Evolutionary conservation across 2,329 filamentous ascomycete genomes (phyloP).

Genomic region (Nigrospora osmanthi): DNA sequence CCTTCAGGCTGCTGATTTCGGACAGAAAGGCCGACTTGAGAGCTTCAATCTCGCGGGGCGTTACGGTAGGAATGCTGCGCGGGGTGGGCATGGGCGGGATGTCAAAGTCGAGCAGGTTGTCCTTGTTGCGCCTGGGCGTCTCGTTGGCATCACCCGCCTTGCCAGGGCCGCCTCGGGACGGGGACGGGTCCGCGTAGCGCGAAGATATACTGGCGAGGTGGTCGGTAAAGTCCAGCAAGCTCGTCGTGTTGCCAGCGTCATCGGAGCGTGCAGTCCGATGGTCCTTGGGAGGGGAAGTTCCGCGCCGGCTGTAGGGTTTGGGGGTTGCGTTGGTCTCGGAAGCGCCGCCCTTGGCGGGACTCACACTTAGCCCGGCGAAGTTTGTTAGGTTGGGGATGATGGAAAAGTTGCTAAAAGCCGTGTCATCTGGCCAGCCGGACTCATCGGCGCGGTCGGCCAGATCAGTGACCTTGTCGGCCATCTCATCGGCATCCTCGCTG

Average conservation of each 20-base stretch:
- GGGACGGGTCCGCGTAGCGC: constrained; percentile 26
- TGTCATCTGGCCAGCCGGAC: constrained; percentile 56
- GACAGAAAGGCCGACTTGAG: constrained; percentile 87
- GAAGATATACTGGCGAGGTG: constrained; percentile 36
- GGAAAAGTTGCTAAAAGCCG: constrained; percentile 77
- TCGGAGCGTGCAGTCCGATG: constrained; percentile 24
- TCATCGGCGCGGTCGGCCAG: constrained; percentile 19
- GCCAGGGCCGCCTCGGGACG: constrained; percentile 39
- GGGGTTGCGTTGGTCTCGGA: constrained; percentile 12
- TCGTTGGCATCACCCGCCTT: constrained; percentile 17
- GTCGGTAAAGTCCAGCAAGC: constrained; percentile 82
- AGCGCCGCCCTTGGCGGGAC: constrained; percentile 44
- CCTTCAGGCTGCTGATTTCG: constrained; percentile 89
- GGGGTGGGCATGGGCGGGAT: constrained; percentile 91
- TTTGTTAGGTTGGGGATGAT: constrained; percentile 82
- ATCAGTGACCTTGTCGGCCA: constrained; percentile 20
- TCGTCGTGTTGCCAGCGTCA: constrained; percentile 57
- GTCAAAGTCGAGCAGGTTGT: constrained; percentile 80
- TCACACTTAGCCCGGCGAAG: constrained; percentile 67
- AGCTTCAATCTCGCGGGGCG: constrained; percentile 84
- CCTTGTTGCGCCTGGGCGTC: constrained; percentile 47
- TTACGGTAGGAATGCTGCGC: constrained; percentile 82
- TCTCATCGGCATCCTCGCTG: constrained; percentile 19
- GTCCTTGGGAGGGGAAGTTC: constrained; percentile 25
- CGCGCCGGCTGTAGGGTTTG: constrained; percentile 20